A percentile compares a stretch with the other conserved stretches of the same genome.
These are phyloP conservation scores for Cucumis melo DNA, from an alignment of 306 rosid genomes.

Conservation along the genomic window DNA sequence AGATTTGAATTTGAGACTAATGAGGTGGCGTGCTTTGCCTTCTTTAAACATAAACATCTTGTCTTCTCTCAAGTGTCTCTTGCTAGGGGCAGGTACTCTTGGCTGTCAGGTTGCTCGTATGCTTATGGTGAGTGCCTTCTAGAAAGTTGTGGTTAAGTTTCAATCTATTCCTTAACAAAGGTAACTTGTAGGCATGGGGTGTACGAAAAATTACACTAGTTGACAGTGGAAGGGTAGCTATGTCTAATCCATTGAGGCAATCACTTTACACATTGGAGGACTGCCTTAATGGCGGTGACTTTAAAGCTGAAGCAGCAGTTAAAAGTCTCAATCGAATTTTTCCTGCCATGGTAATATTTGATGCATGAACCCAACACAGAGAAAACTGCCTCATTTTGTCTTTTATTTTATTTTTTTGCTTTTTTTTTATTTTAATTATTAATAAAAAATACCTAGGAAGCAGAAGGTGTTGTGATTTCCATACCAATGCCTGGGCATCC, in stretches of 20 bases:
- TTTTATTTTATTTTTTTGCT: constrained; percentile 1
- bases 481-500: constrained; percentile 99
- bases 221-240: constrained; percentile 87
- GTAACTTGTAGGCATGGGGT: constrained; percentile 79
- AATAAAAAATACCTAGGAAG: constrained; percentile 37
- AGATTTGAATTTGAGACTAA: constrained; percentile 91
- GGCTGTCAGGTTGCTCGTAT: constrained; percentile 98
- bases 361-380: background rate
- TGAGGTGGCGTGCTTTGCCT: constrained; percentile 99
- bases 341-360: constrained; percentile 77
- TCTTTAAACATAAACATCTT: constrained; percentile 52
- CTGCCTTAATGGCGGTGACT: constrained; percentile 84
- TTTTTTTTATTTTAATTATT: background rate
- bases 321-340: constrained; percentile 69
- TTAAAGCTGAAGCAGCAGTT: constrained; percentile 77
- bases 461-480: constrained; percentile 76
- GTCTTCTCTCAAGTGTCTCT: constrained; percentile 84
- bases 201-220: constrained; percentile 74
- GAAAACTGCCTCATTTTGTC: constrained; percentile 4
- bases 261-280: constrained; percentile 89
- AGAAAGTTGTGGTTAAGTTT: background rate
- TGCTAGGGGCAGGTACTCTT: constrained; percentile 95
- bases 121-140: constrained; percentile 78
- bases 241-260: constrained; percentile 97
- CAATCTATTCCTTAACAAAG: constrained; percentile 7